phyloP scores from a whole-genome alignment of 2,329 filamentous ascomycete species.

The Diplodia scrobiculata region DNA sequence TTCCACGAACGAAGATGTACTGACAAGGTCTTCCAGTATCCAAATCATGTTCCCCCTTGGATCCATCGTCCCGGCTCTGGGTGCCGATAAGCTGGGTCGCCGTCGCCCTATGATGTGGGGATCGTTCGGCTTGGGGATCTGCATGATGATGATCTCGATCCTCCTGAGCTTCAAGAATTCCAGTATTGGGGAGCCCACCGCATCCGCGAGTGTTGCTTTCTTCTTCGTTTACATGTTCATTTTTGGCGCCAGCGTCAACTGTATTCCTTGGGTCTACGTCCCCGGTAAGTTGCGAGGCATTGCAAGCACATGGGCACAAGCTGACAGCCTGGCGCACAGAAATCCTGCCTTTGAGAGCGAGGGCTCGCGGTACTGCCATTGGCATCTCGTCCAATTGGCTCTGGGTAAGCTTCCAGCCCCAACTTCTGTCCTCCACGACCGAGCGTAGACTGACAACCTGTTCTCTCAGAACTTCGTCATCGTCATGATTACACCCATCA shows the following conservation, averaged over 20 bases:
- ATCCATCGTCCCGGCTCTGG: conserved; percentile 36
- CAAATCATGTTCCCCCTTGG: conserved; percentile 34
- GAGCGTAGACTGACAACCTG: not conserved
- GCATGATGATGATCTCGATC: conserved; percentile 39
- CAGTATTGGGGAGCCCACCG: conserved; percentile 40
- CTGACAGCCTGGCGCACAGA: conserved; percentile 37
- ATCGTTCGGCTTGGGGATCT: conserved; percentile 38
- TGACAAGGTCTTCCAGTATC: conserved; percentile 1
- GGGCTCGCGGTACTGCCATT: conserved; percentile 44
- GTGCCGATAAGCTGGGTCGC: conserved; percentile 39
- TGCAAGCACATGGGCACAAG: not conserved
- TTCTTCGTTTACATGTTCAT: conserved; percentile 59
- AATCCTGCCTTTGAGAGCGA: conserved; percentile 42
- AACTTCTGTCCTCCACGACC: not conserved
- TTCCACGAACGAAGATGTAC: not conserved
- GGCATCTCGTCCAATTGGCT: conserved; percentile 46
- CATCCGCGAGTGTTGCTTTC: conserved; percentile 48
- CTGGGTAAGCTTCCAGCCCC: conserved; percentile 30
- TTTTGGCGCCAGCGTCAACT: conserved; percentile 56
- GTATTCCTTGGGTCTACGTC: conserved; percentile 55
- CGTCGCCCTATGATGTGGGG: conserved; percentile 41
- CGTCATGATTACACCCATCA: conserved; percentile 46
- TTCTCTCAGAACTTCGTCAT: conserved; percentile 43
- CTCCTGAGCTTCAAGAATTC: conserved; percentile 22
- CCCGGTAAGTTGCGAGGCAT: conserved; percentile 36